Evolutionary conservation across 2,329 filamentous ascomycete species (phyloP).

Genomic region (Colletotrichum sp.): DNA sequence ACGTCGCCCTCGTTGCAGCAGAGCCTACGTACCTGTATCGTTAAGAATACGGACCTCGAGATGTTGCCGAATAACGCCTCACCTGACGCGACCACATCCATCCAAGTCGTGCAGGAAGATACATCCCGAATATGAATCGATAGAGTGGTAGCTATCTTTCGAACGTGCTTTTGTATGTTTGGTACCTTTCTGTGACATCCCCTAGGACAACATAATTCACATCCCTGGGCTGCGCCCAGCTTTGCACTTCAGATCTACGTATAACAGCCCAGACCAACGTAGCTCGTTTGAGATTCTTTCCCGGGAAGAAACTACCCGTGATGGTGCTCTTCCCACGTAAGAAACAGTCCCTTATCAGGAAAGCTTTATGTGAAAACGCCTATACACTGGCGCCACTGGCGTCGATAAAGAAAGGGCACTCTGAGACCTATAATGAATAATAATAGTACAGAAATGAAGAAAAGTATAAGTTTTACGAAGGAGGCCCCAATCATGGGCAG

Average conservation of each 20-base stretch:
- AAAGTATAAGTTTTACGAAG: too few species aligned
- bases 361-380: neutral
- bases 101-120: neutral
- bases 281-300: neutral
- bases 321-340: neutral
- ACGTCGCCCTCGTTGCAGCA: neutral
- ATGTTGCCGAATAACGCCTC: neutral
- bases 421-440: neutral
- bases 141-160: neutral
- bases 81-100: neutral
- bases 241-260: neutral
- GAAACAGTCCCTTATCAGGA: neutral
- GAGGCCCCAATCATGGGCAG: neutral
- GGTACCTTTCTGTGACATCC: neutral
- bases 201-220: neutral
- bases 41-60: neutral
- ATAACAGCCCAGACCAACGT: neutral
- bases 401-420: neutral
- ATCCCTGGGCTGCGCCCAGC: neutral
- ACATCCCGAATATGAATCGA: neutral
- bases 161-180: neutral
- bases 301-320: neutral
- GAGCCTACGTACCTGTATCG: neutral
- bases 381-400: neutral
- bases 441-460: neutral